Evolutionary conservation across 2,329 filamentous ascomycete genomes (phyloP).

Genomic region (Xylaria sp.): DNA sequence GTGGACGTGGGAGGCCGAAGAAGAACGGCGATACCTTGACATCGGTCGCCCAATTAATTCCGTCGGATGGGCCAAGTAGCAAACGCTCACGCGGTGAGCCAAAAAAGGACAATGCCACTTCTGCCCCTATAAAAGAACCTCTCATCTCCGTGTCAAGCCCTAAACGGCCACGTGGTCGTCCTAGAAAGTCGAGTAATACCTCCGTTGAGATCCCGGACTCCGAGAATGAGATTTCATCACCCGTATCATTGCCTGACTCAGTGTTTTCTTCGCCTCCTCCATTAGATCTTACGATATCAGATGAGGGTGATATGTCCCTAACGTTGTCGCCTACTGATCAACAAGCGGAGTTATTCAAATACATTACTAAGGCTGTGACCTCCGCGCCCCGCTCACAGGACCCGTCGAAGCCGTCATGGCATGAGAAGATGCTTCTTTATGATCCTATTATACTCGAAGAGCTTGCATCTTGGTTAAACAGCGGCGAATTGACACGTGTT

Average conservation of each 20-base stretch:
- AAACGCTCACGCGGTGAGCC: constrained; percentile 26
- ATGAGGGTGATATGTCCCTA: constrained; percentile 57
- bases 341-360: constrained; percentile 58
- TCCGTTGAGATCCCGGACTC: constrained; percentile 63
- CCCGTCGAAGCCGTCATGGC: constrained; percentile 72
- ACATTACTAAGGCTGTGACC: constrained; percentile 66
- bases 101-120: constrained; percentile 20
- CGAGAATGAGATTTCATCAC: constrained; percentile 51
- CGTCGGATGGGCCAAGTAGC: constrained; percentile 11
- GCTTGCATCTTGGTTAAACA: constrained; percentile 83
- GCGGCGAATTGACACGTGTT: constrained; percentile 69
- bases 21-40: constrained; percentile 14
- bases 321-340: constrained; percentile 56
- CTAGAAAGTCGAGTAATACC: constrained; percentile 43
- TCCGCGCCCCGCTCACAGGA: constrained; percentile 61
- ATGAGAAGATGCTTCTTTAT: constrained; percentile 93
- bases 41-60: not conserved
- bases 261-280: constrained; percentile 57
- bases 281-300: constrained; percentile 54
- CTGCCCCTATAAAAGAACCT: not conserved
- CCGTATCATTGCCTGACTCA: constrained; percentile 50
- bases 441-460: constrained; percentile 92
- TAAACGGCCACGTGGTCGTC: constrained; percentile 39
- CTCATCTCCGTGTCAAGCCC: constrained; percentile 15
- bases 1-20: constrained; percentile 32